Conservation (phyloP, 163 green algal species). For the Chlorella variabilis region DNA sequence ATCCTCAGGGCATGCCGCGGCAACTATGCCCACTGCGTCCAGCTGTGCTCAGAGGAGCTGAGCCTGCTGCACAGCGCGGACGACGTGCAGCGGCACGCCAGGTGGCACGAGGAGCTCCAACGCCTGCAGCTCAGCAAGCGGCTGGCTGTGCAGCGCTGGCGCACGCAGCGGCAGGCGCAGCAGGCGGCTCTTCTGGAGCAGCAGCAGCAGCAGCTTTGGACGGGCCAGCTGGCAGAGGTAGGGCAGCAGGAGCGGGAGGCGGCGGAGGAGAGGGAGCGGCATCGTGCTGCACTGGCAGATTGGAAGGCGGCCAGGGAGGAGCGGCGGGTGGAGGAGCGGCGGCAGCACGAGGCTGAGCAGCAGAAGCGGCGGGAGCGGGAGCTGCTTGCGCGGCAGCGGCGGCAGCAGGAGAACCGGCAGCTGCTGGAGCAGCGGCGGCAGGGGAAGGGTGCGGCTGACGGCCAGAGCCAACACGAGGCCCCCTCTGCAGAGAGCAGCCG, state of each 20-base stretch:
- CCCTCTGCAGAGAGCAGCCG: not conserved
- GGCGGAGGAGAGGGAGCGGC: not conserved
- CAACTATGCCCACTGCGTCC: slow-evolving; percentile 32
- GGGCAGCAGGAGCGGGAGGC: slow-evolving; percentile 8
- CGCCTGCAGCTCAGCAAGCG: slow-evolving; percentile 42
- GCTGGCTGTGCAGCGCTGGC: slow-evolving; percentile 45
- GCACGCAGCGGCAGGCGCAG: slow-evolving; percentile 8
- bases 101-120: slow-evolving; percentile 50
- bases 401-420: slow-evolving; percentile 33
- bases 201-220: not conserved
- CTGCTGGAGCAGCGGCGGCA: not conserved
- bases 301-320: slow-evolving; percentile 1
- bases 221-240: slow-evolving; percentile 3
- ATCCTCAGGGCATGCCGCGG: slow-evolving; percentile 53
- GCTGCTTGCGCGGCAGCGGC: not conserved
- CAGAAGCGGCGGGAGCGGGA: not conserved
- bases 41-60: slow-evolving; percentile 34
- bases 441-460: not conserved
- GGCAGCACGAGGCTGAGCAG: not conserved
- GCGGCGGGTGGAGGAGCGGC: not conserved
- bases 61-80: slow-evolving; percentile 22
- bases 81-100: slow-evolving; percentile 39
- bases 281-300: slow-evolving; percentile 1
- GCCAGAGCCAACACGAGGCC: too few relatives aligned
- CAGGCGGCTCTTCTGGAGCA: slow-evolving; percentile 26